phyloP scores from a whole-genome alignment of 2,329 filamentous ascomycete genomes.

The Aureobasidium subglaciale region DNA sequence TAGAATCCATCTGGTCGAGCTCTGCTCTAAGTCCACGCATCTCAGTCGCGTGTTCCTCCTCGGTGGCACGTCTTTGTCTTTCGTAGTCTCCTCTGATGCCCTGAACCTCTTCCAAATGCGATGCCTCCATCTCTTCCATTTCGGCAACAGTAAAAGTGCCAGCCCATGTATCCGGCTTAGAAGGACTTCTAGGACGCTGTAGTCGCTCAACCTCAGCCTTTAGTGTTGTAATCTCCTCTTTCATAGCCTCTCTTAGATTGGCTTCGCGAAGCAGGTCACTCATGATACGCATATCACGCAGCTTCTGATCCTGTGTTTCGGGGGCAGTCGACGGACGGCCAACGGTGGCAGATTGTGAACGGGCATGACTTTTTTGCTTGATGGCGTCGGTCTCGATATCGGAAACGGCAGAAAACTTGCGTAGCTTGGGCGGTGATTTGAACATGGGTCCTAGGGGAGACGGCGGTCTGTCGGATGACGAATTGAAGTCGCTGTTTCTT shows the following conservation, averaged over 20 bases:
- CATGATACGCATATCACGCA: constrained; percentile 18
- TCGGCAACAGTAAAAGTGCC: constrained; percentile 6
- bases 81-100: constrained; percentile 9
- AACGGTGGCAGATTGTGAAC: constrained; percentile 14
- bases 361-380: constrained; percentile 12
- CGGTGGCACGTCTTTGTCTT: constrained; percentile 8
- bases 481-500: neutral
- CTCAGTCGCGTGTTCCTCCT: constrained; percentile 12
- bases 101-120: constrained; percentile 11
- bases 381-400: constrained; percentile 17
- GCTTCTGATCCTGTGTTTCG: constrained; percentile 14
- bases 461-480: neutral
- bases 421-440: constrained; percentile 13
- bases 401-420: constrained; percentile 7
- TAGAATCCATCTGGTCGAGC: neutral
- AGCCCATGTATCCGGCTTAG: neutral
- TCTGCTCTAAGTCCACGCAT: neutral
- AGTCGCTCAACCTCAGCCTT: constrained; percentile 16
- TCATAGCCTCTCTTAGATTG: constrained; percentile 13
- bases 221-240: constrained; percentile 15
- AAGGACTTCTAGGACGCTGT: constrained; percentile 7
- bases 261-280: constrained; percentile 18
- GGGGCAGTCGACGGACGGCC: constrained; percentile 15
- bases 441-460: neutral
- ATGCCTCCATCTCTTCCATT: constrained; percentile 13